A percentile compares a stretch with the other conserved stretches of the same genome.
phyloP scores from a whole-genome alignment of 495 filamentous ascomycete species.

The Neurospora sp. region DNA sequence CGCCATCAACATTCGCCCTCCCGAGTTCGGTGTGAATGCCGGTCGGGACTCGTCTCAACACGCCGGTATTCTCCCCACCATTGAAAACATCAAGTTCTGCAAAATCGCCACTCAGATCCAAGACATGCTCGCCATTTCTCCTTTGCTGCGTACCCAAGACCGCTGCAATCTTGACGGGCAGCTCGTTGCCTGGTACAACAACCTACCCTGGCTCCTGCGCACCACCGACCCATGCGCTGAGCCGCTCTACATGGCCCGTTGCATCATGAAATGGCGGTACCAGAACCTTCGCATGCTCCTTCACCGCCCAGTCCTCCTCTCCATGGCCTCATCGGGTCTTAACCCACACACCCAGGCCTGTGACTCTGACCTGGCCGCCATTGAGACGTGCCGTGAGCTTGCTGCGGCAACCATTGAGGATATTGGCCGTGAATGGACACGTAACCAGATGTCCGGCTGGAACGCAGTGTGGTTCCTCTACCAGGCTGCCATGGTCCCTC shows the following conservation, averaged over 20 bases:
- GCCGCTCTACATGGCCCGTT: constrained; percentile 56
- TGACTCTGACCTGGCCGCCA: constrained; percentile 57
- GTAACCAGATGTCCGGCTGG: constrained; percentile 71
- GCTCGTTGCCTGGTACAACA: constrained; percentile 61
- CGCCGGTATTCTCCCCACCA: constrained; percentile 56
- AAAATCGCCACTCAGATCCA: constrained; percentile 71
- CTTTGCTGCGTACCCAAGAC: constrained; percentile 55
- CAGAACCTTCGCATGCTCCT: constrained; percentile 70
- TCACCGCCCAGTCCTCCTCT: constrained; percentile 65
- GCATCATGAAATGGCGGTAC: constrained; percentile 76
- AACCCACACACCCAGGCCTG: constrained; percentile 45
- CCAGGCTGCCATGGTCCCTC: constrained; percentile 68
- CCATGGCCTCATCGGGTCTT: constrained; percentile 56
- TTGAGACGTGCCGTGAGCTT: constrained; percentile 57
- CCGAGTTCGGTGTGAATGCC: constrained; percentile 43
- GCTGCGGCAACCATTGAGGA: constrained; percentile 63
- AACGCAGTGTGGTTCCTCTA: constrained; percentile 77
- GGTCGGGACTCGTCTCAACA: constrained; percentile 43
- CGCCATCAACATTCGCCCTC: constrained; percentile 59
- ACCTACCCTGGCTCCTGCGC: constrained; percentile 59
- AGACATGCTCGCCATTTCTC: constrained; percentile 60
- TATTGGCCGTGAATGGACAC: constrained; percentile 54
- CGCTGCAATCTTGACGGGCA: constrained; percentile 55
- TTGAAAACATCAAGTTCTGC: constrained; percentile 72
- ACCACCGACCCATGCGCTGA: constrained; percentile 61